Conservation (phyloP, 257 asterid species). For the Solanum appendiculatum region DNA sequence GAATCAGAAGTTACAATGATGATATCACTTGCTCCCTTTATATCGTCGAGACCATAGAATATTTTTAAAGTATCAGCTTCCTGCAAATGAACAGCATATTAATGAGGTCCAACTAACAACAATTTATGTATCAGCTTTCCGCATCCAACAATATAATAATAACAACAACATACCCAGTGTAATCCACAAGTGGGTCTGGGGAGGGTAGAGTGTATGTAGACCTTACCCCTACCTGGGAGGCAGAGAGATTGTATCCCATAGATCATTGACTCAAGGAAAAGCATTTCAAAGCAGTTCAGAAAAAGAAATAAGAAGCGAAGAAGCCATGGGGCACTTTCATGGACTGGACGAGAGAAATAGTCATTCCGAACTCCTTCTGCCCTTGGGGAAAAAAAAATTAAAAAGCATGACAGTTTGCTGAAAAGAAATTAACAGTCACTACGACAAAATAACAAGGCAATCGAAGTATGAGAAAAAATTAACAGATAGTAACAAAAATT, state of each 20-base stretch:
- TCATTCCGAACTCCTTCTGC: background rate
- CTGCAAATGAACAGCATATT: conserved; percentile 33
- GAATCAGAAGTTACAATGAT: conserved; percentile 50
- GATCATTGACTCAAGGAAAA: background rate
- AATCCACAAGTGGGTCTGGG: background rate
- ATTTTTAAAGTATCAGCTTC: conserved; percentile 74
- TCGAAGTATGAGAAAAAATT: background rate
- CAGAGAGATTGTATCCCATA: background rate
- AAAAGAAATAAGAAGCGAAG: background rate
- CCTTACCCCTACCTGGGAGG: background rate
- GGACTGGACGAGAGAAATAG: background rate
- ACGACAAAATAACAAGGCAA: background rate
- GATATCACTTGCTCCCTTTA: conserved; percentile 71
- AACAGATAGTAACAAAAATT: background rate
- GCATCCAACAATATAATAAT: background rate
- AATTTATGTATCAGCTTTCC: background rate
- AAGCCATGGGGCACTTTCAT: background rate
- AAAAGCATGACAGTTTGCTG: background rate
- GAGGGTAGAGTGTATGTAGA: background rate
- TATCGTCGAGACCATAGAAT: conserved; percentile 86
- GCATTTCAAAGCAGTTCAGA: background rate
- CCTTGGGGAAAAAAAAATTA: background rate
- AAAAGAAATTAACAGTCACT: background rate
- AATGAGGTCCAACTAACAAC: conserved; percentile 1
- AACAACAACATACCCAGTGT: background rate